Conservation (phyloP, 176 grass and related monocot genomes). For the Neostapfia colusana region DNA sequence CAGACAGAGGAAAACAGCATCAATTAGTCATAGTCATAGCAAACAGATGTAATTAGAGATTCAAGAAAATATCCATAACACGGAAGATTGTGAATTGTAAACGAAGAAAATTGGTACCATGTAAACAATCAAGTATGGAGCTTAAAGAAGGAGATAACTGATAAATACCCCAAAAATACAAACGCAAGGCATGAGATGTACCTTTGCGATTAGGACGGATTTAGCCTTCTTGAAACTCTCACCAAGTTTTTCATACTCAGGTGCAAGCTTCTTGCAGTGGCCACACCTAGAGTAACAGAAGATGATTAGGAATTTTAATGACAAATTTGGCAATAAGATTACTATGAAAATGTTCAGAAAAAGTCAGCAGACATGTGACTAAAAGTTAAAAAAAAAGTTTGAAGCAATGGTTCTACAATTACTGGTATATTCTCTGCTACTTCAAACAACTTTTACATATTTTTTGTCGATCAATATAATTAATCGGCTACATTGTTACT, state of each 20-base stretch:
- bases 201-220: conserved; percentile 90
- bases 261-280: conserved; percentile 99
- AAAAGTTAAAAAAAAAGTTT: not conserved
- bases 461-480: no score
- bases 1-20: conserved; percentile 26
- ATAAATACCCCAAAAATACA: not conserved
- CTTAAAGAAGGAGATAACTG: not conserved
- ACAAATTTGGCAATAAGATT: not conserved
- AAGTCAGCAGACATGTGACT: not conserved
- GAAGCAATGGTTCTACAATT: not conserved
- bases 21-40: not conserved
- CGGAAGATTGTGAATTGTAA: not conserved
- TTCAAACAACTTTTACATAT: no score
- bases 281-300: conserved; percentile 71
- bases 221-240: conserved; percentile 95
- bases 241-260: conserved; percentile 90
- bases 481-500: not conserved
- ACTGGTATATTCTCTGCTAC: not conserved
- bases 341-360: not conserved
- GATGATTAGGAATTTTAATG: not conserved
- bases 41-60: not conserved
- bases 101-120: not conserved
- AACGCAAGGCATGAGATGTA: conserved; percentile 19
- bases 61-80: not conserved
- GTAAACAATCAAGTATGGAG: not conserved